Conservation (phyloP, 2,329 filamentous ascomycete genomes). For the Neofusicoccum umdonicola region DNA sequence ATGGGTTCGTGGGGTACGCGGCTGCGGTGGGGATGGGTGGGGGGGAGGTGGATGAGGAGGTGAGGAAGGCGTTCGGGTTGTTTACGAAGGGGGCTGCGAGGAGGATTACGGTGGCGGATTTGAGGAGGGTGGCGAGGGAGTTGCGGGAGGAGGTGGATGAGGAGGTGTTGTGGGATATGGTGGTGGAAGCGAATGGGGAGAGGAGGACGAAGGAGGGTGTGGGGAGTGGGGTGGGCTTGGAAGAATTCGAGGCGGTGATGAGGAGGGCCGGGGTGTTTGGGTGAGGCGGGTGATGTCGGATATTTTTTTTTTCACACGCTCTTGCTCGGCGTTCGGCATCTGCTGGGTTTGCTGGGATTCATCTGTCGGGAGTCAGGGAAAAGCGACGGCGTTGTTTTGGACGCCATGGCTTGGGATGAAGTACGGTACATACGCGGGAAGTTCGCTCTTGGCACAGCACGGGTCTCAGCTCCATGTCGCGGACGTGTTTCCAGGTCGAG, state of each 20-base stretch:
- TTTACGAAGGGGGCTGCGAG: slow-evolving; percentile 64
- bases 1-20: slow-evolving; percentile 81
- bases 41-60: slow-evolving; percentile 53
- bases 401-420: too few relatives aligned
- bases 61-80: slow-evolving; percentile 76
- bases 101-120: slow-evolving; percentile 75
- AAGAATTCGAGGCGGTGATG: slow-evolving; percentile 88
- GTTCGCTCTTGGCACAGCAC: neutral
- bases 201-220: slow-evolving; percentile 46
- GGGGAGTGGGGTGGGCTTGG: slow-evolving; percentile 65
- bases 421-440: neutral
- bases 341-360: neutral
- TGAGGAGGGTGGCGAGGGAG: slow-evolving; percentile 74
- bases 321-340: neutral
- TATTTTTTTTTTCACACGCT: neutral
- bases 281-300: slow-evolving; percentile 40
- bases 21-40: slow-evolving; percentile 53
- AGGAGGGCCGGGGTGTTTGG: slow-evolving; percentile 77
- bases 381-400: slow-evolving; percentile 1
- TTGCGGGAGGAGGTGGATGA: slow-evolving; percentile 84
- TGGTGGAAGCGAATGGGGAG: slow-evolving; percentile 80
- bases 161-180: slow-evolving; percentile 85
- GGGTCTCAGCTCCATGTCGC: neutral
- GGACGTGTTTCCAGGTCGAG: neutral
- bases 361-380: neutral